phyloP scores from a whole-genome alignment of 2,329 filamentous ascomycete species.

The Verruconis gallopava region DNA sequence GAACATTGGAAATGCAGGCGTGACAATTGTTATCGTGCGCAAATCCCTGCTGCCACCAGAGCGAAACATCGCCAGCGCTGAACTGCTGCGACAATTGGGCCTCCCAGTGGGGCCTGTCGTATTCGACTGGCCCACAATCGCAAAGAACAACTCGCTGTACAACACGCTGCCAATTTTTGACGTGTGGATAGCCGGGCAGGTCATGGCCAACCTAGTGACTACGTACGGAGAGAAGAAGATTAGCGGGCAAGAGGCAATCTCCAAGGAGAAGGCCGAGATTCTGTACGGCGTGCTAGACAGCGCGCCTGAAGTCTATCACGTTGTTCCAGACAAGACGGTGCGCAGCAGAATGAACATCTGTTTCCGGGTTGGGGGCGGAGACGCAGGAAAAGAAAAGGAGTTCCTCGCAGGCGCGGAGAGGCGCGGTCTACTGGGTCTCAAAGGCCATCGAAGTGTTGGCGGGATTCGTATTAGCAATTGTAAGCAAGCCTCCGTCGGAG shows the following conservation, averaged over 20 bases:
- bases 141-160: constrained; percentile 90
- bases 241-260: constrained; percentile 59
- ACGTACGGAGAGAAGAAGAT: constrained; percentile 55
- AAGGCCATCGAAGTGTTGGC: constrained; percentile 77
- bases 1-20: constrained; percentile 75
- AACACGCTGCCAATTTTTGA: constrained; percentile 94
- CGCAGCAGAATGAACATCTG: constrained; percentile 93
- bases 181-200: constrained; percentile 80
- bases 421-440: constrained; percentile 61
- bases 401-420: constrained; percentile 64
- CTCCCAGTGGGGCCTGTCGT: constrained; percentile 70
- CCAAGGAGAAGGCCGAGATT: constrained; percentile 59
- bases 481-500: constrained; percentile 19
- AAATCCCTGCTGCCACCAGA: constrained; percentile 64
- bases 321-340: constrained; percentile 62
- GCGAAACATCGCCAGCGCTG: constrained; percentile 50
- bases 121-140: constrained; percentile 69
- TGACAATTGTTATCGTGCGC: constrained; percentile 75
- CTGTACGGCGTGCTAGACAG: constrained; percentile 71
- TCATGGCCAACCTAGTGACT: constrained; percentile 61
- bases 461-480: constrained; percentile 78
- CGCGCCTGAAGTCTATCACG: constrained; percentile 56
- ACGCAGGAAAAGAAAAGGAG: constrained; percentile 59
- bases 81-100: constrained; percentile 58
- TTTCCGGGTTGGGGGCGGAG: constrained; percentile 59